These are phyloP conservation scores for Starmerella powellii DNA, from an alignment of 805 yeast genomes.

Conservation along the genomic window DNA sequence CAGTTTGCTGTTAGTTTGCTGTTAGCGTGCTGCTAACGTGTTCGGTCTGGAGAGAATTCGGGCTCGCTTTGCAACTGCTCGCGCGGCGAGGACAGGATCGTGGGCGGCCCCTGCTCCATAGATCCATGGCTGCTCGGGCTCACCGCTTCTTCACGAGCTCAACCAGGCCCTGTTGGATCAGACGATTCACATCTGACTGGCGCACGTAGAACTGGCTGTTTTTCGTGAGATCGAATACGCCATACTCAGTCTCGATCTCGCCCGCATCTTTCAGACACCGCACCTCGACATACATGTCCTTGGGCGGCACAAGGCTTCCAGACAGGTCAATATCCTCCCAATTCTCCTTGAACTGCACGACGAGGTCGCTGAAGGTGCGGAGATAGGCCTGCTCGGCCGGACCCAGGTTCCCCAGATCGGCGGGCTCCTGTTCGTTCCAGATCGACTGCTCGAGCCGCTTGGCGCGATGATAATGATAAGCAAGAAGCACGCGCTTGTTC, in stretches of 20 bases:
- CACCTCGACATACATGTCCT: constrained; percentile 84
- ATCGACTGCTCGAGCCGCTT: constrained; percentile 51
- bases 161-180: constrained; percentile 86
- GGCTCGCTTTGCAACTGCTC: too few relatives aligned
- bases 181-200: constrained; percentile 83
- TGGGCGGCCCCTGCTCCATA: too few relatives aligned
- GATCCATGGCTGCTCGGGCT: too few relatives aligned
- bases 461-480: constrained; percentile 66
- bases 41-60: too few relatives aligned
- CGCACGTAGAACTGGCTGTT: constrained; percentile 91
- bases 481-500: constrained; percentile 79
- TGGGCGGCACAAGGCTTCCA: constrained; percentile 85
- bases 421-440: constrained; percentile 43
- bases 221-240: constrained; percentile 77
- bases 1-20: too few relatives aligned
- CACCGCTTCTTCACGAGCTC: constrained; percentile 45
- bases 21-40: too few relatives aligned
- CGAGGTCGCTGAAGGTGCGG: constrained; percentile 54
- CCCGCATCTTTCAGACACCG: constrained; percentile 91
- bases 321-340: constrained; percentile 75
- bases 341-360: constrained; percentile 64
- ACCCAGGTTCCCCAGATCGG: constrained; percentile 40
- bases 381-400: constrained; percentile 72
- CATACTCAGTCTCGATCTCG: constrained; percentile 93
- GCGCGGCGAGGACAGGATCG: too few relatives aligned